Evolutionary conservation across 345 rosid species (phyloP).

Genomic region (Odontarrhena argentea): DNA sequence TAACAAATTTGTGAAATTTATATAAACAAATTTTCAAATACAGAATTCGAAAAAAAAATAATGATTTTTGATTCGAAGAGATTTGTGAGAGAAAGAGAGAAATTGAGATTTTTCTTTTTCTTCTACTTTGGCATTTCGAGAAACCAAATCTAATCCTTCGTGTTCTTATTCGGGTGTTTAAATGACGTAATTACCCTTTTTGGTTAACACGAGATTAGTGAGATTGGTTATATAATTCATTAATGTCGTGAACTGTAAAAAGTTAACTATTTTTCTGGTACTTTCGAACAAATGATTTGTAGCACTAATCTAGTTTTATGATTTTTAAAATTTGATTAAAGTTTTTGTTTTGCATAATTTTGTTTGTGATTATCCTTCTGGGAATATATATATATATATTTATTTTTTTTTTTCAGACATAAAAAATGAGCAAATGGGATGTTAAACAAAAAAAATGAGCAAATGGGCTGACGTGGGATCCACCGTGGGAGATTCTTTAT

Average conservation of each 20-base stretch:
- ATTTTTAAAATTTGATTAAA: background rate
- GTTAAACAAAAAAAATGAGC: no score
- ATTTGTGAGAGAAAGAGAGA: background rate
- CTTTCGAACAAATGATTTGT: background rate
- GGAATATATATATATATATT: no score
- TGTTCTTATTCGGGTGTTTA: slow-evolving; percentile 30
- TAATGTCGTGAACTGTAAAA: slow-evolving; percentile 21
- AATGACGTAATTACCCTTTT: slow-evolving; percentile 35
- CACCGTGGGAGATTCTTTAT: slow-evolving; percentile 27
- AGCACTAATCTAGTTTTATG: background rate
- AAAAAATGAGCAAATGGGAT: slow-evolving; percentile 38
- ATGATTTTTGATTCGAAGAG: background rate
- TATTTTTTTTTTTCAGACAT: background rate
- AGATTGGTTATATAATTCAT: background rate
- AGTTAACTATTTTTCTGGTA: slow-evolving; percentile 1
- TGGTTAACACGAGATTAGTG: slow-evolving; percentile 16
- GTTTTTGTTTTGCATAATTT: background rate
- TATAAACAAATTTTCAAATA: slow-evolving; percentile 10
- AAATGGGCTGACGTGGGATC: slow-evolving; percentile 42
- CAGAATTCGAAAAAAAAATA: background rate
- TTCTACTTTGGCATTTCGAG: slow-evolving; percentile 10
- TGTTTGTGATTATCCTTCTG: slow-evolving; percentile 3
- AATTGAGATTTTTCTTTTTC: slow-evolving; percentile 6
- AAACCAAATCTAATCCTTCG: background rate
- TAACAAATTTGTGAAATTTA: background rate